Evolutionary conservation across 129 eudicot genomes (phyloP), one percentile per base, ranked within the genome.

Genomic region (Chrysanthemum makinoi): DNA sequence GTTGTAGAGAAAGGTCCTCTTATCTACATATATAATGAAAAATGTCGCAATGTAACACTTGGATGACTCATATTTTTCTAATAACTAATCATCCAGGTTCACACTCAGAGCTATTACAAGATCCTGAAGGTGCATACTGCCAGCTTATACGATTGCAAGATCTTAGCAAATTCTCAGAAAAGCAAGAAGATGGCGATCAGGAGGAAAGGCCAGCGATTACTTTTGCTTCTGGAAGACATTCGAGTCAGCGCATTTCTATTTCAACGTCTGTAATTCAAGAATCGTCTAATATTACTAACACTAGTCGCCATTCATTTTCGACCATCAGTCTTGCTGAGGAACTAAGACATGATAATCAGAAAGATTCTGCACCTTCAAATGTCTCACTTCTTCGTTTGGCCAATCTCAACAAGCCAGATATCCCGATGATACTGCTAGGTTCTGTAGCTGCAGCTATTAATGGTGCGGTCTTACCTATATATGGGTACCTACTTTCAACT

Each of bases 81-180:
- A 33, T 33, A 33, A 5, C 39, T 33, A 62, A 66, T 75, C 19
- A 28, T 57, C 35, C 78, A 76, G 97, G 97, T 52, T 73, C 85
- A 56, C 98, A 93, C 63, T 67, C 54, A 14, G 88, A 85, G 81
- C 81, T 93, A 46, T 80, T 87, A 53, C 72, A 85, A 78, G 86
- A 89, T 80, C 83, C 95, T 20, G 90, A 89, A 70, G 96, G 98
- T 69, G 86, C 90, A 67, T 93, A 93, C 75, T 73, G 79, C 58
- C 95, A 86, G 72, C 95, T 92, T 58, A 80, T 92, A 58, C 83
- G 51, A 59, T 76, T 89, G 56, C 96, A 89, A 85, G 90, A 85
- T 46, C 65, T 78, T 49, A 80, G 49, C 63, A 74, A 77, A 55
- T 62, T 76, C 61, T 35, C 80, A 17, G 83, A 79, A 68, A 56